phyloP scores from a whole-genome alignment of 768 basidiomycete genomes.

The Harrya chromipes region DNA sequence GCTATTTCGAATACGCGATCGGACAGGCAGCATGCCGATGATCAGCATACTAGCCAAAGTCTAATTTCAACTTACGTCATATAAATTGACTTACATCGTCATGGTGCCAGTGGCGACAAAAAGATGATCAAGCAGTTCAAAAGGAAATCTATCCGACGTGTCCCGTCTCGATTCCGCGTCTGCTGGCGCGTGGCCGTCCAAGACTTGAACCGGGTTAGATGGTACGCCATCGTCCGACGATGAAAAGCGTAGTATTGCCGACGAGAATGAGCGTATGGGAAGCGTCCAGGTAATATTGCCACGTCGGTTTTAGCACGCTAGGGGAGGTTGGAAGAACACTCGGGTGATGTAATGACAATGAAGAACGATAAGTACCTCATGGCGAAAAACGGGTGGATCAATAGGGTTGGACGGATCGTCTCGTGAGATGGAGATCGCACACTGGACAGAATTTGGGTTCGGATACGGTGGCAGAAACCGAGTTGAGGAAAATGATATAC shows the following conservation, averaged over 20 bases:
- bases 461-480: background rate
- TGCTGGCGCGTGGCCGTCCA: background rate
- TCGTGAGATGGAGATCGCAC: constrained; percentile 16
- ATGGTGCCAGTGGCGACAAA: constrained; percentile 26
- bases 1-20: too few relatives aligned
- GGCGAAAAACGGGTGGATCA: background rate
- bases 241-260: constrained; percentile 23
- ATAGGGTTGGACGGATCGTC: background rate
- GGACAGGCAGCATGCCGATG: too few relatives aligned
- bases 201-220: constrained; percentile 16
- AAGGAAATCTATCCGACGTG: constrained; percentile 18
- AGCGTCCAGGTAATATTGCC: constrained; percentile 6
- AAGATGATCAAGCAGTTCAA: constrained; percentile 25
- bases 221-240: constrained; percentile 24
- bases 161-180: too few relatives aligned
- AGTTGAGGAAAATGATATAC: background rate
- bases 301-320: constrained; percentile 12
- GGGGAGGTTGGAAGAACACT: too few relatives aligned
- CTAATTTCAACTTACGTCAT: too few relatives aligned
- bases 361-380: constrained; percentile 14
- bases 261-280: constrained; percentile 8
- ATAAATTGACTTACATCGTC: too few relatives aligned
- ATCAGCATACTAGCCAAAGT: too few relatives aligned
- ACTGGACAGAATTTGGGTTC: constrained; percentile 5
- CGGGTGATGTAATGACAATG: background rate